A percentile compares a stretch with the other conserved stretches of the same genome.
These are phyloP conservation scores for Arachnomyces sp. DNA, from an alignment of 2,329 filamentous ascomycete genomes.

Conservation along the genomic window DNA sequence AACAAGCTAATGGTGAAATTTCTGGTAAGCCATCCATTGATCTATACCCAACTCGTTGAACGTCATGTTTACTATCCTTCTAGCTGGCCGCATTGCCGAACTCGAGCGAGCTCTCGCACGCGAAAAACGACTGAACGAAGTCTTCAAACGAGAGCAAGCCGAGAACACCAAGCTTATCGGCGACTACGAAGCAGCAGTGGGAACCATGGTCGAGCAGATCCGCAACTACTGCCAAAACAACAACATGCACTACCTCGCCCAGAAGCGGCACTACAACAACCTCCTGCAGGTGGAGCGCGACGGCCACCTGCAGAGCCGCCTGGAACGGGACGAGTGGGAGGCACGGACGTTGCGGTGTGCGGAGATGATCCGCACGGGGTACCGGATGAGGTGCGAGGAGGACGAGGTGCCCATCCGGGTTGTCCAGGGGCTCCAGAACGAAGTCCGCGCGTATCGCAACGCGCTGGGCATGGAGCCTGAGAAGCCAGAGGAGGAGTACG, in stretches of 20 bases:
- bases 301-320: constrained; percentile 39
- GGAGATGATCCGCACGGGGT: constrained; percentile 42
- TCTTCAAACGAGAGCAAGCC: constrained; percentile 38
- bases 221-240: constrained; percentile 44
- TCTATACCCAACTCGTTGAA: not conserved
- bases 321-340: constrained; percentile 43
- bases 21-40: constrained; percentile 23
- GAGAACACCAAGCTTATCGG: constrained; percentile 41
- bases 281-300: constrained; percentile 44
- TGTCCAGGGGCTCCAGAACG: constrained; percentile 40
- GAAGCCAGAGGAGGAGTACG: constrained; percentile 41
- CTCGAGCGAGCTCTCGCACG: constrained; percentile 40
- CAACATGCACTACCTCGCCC: constrained; percentile 39
- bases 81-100: constrained; percentile 41
- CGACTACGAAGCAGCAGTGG: constrained; percentile 40
- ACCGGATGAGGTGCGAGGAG: constrained; percentile 40
- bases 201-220: constrained; percentile 42
- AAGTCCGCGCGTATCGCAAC: constrained; percentile 40
- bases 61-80: not conserved
- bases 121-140: constrained; percentile 34
- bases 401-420: constrained; percentile 37
- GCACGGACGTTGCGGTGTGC: constrained; percentile 39
- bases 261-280: constrained; percentile 42
- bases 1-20: constrained; percentile 38
- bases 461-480: constrained; percentile 41